phyloP scores from a whole-genome alignment of 768 basidiomycete species.

The Tephrocybe sp. region DNA sequence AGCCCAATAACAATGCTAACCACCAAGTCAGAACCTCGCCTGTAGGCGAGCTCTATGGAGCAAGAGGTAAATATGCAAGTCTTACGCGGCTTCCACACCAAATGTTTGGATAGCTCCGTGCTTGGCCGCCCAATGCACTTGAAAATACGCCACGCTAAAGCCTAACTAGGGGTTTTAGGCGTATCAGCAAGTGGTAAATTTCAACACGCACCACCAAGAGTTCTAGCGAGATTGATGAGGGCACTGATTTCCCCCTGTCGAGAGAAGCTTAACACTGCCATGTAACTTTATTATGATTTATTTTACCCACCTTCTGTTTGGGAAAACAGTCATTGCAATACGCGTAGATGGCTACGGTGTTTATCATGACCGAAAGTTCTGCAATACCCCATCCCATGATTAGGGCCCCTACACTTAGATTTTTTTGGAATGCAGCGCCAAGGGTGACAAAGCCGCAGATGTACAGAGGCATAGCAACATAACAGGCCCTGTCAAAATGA shows the following conservation, averaged over 20 bases:
- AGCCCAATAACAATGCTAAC: constrained; percentile 44
- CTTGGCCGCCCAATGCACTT: constrained; percentile 52
- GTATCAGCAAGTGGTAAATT: not conserved
- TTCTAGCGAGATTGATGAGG: constrained; percentile 50
- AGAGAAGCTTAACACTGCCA: not conserved
- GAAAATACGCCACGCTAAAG: constrained; percentile 57
- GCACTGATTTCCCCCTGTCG: constrained; percentile 52
- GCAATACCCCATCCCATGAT: constrained; percentile 63
- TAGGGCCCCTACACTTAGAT: constrained; percentile 42
- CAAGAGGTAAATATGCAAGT: no score
- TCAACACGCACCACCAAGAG: constrained; percentile 37
- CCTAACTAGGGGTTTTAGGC: constrained; percentile 15
- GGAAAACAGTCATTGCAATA: constrained; percentile 52
- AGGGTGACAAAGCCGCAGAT: constrained; percentile 52
- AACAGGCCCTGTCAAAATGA: constrained; percentile 40
- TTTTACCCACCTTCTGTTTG: constrained; percentile 30
- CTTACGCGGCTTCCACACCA: constrained; percentile 53
- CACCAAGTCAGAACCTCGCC: not conserved
- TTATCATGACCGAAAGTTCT: constrained; percentile 46
- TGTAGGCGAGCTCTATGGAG: not conserved
- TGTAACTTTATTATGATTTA: not conserved
- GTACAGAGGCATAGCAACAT: constrained; percentile 50
- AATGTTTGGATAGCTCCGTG: constrained; percentile 54
- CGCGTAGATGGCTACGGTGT: constrained; percentile 53
- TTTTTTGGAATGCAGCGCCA: constrained; percentile 48